Base-by-base conservation (phyloP, 768 basidiomycete genomes). In the Suillus subaureus region DNA sequence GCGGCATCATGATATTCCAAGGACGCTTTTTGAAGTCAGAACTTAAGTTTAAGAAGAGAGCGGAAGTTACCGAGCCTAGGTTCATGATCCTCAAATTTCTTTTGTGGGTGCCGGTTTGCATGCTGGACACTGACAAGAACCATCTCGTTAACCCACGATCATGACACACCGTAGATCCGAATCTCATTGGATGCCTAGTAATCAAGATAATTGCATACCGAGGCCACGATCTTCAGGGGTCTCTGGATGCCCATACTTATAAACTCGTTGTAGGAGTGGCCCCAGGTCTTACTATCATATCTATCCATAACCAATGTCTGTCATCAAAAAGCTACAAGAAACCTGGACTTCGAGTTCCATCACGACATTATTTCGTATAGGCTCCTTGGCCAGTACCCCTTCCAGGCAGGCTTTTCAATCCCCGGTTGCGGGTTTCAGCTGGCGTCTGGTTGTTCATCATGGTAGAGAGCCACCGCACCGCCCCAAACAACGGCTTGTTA, bases 211-310 rank as follows among this genome's bases (percentile, higher is more conserved):
- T 1, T 45, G 21, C n/a, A 23, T 47, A n/a, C n/a, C 31, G 31
- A 55, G 18, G 43, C 54, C 54, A 55, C 18, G 54, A 55, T 33
- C 54, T 12, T 21, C 54, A 55, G 54, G 54, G 54, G 54, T 55
- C 31, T 55, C 31, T 21, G 11, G 28, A 55, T 33, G 21, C 18
- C 31, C 31, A 21, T 11, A 55, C 54, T 55, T 55, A 55, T 33
- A 55, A 33, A 21, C 31, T 12, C 11, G 21, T 55, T 55, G 31
- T 21, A 55, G 13, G 31, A 54, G 31, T 55, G 18, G 54, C 21
- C 21, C 23, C 47, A 23, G 23, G 47, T 49, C n/a, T 23, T 13
- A 42, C 11, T n/a, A n/a, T 35, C 35, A 35, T 35, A 35, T 11
- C 35, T 9, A 9, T 9, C 35, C 11, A 31, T 31, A 33, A 31